Evolutionary conservation across 176 grass and related monocot genomes (phyloP), one percentile per base, ranked within the genome.

Genomic region (Tuctoria greenei): DNA sequence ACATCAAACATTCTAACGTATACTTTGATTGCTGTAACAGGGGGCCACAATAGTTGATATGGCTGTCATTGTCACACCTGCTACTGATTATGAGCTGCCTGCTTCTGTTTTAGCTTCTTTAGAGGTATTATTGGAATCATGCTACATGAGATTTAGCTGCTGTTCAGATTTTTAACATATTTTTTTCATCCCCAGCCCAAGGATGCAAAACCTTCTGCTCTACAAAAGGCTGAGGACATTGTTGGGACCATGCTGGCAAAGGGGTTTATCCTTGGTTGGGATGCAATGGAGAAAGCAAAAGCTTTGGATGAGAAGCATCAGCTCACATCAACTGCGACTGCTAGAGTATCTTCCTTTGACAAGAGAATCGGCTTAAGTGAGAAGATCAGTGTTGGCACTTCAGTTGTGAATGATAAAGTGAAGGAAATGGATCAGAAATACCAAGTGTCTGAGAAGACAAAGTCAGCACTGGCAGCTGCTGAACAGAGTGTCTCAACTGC

Each of bases 21-120:
- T 24, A 57, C 37, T 75, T 79, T 68, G 15, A 34, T 55, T 87
- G n/a, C 7, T 85, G 38, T 47, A 26, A 62, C 72, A 99, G 95
- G 95, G 95, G 74, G 95, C 91, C 27, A 99, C 92, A 25, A 95
- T 99, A 92, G 95, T 95, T 57, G 91, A 92, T 83, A 86, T 95
- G 87, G 84, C 92, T 71, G 95, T 99, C 44, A 83, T 90, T 25
- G 84, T 99, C 43, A 84, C 86, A 0, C 91, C 79, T 10, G 79
- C 82, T 45, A 68, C 76, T 43, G 92, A 88, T 69, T 99, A 92
- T 84, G 73, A 92, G 61, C 65, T 92, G 23, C 95, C 95, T 35
- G 64, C 89, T 74, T 60, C 66, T 76, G 85, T 85, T 66, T 75
- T 89, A 69, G 69, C 73, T 86, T 72, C 73, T 58, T 82, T 82